Base-by-base conservation (phyloP, 768 basidiomycete species). In the Lentinus tigrinus region DNA sequence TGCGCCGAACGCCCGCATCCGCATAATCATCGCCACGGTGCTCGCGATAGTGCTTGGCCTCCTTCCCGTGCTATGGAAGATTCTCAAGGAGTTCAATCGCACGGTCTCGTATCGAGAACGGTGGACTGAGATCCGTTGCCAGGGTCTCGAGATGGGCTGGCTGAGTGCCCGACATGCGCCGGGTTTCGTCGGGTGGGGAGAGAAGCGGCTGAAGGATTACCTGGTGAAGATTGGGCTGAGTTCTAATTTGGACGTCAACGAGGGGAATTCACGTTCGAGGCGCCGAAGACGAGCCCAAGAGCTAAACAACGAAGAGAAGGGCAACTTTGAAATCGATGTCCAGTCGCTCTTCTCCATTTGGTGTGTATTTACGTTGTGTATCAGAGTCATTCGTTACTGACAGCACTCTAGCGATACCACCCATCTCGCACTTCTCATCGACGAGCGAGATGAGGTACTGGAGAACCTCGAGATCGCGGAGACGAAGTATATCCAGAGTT, bases 381-480 rank as follows among this genome's bases (percentile, higher is more conserved):
- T 43, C 51, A 39, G 28, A 5, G 28, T 16, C 4, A 4, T n/a
- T 46, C 24, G 36, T n/a, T 38, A 40, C 34, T 57, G 19, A 56
- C 13, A 34, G 2, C 10, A n/a, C 57, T 27, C 9, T 57, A 93
- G 90, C 24, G 87, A 91, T 65, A 92, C 89, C 0, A 78, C 81
- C 14, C 77, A 77, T 3, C 75, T 93, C n/a, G 82, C 85, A 0
- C 62, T 82, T 6, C 81, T 93, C 27, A 88, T 93, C 42, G 83
- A 85, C 43, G 85, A 91, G 67, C 79, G 91, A 27, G 90, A 91
- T 60, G 80, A 82, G 65, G 83, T 91, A 21, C 72, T 93, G n/a
- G 85, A 90, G 63, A 85, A 88, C 60, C 77, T 93, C 9, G 91
- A 93, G 74, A 82, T 87, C 52, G 89, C 90, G 11, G 91, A 92